Evolutionary conservation across 2,329 filamentous ascomycete genomes (phyloP).

Genomic region (Fusarium annulatum): DNA sequence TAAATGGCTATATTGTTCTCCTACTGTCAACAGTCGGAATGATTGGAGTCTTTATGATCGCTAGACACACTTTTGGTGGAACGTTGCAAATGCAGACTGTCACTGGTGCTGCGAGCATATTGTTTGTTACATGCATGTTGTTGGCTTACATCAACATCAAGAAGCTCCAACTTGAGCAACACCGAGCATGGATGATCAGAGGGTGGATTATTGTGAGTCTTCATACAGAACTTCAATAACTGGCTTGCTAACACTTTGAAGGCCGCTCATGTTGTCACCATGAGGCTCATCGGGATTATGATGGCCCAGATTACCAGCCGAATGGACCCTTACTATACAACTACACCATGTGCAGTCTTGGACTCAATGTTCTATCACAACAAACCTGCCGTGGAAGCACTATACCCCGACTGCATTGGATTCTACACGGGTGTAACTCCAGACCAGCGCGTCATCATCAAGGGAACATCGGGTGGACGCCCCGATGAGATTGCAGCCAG

Average conservation of each 20-base stretch:
- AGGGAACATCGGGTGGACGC: constrained; percentile 46
- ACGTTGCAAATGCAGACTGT: constrained; percentile 60
- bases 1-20: constrained; percentile 68
- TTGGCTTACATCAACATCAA: constrained; percentile 69
- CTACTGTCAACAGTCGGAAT: constrained; percentile 59
- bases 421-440: constrained; percentile 48
- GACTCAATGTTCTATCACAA: constrained; percentile 51
- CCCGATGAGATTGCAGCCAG: constrained; percentile 53
- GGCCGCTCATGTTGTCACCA: constrained; percentile 64
- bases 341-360: constrained; percentile 61
- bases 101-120: constrained; percentile 56
- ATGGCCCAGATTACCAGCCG: constrained; percentile 53
- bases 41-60: constrained; percentile 64
- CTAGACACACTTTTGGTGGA: constrained; percentile 64
- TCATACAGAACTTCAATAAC: accelerated
- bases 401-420: constrained; percentile 59
- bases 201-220: constrained; percentile 59
- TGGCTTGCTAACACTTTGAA: background rate
- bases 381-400: constrained; percentile 42
- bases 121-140: constrained; percentile 56
- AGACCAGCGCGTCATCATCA: constrained; percentile 40
- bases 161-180: constrained; percentile 69
- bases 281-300: constrained; percentile 60
- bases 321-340: constrained; percentile 41
- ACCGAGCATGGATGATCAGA: constrained; percentile 72